These are phyloP conservation scores for Liquidambar formosana DNA, from an alignment of 164 flowering plant species.

Conservation along the genomic window DNA sequence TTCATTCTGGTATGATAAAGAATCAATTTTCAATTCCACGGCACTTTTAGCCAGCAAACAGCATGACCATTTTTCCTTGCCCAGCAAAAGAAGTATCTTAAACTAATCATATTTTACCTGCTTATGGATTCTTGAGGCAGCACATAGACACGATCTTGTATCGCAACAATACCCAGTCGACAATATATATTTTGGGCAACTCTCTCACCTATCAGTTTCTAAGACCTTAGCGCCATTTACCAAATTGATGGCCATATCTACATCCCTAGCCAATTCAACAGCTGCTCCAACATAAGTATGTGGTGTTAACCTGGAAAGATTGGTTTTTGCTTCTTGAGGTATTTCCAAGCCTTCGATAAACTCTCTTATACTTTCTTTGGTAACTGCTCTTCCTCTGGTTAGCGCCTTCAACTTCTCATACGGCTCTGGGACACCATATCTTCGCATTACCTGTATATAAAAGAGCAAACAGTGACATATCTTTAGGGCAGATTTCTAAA, in stretches of 20 bases:
- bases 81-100: no score
- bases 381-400: slow-evolving; percentile 87
- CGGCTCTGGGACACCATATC: slow-evolving; percentile 92
- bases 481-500: no score
- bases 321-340: slow-evolving; percentile 62
- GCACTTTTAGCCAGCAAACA: no score
- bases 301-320: slow-evolving; percentile 71
- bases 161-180: no score
- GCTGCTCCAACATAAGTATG: slow-evolving; percentile 80
- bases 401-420: slow-evolving; percentile 95
- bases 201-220: neutral
- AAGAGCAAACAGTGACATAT: neutral
- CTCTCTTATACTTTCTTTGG: slow-evolving; percentile 63
- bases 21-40: no score
- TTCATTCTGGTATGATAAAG: no score
- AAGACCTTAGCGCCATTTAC: slow-evolving; percentile 22
- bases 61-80: no score
- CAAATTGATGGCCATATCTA: slow-evolving; percentile 33
- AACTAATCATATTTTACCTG: no score
- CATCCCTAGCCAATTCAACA: slow-evolving; percentile 48
- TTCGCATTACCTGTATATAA: slow-evolving; percentile 77
- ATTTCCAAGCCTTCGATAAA: slow-evolving; percentile 73
- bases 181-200: neutral
- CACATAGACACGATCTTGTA: no score
- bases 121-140: no score